Evolutionary conservation across 2,329 filamentous ascomycete genomes (phyloP).

Genomic region (Chalaropsis thielavioides): DNA sequence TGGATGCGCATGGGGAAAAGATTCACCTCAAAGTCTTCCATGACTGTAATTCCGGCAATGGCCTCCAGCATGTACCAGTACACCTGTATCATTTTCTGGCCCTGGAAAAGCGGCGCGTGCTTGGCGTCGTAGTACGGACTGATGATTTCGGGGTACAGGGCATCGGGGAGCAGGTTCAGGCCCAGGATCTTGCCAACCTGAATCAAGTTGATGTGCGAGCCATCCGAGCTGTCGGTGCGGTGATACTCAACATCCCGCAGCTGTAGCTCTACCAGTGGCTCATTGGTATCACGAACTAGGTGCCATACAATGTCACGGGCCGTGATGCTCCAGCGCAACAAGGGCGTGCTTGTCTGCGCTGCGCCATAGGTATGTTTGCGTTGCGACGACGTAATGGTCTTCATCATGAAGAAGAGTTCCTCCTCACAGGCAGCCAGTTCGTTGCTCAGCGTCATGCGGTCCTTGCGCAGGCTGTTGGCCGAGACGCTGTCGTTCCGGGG

Average conservation of each 20-base stretch:
- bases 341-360: slow-evolving; percentile 47
- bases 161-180: slow-evolving; percentile 76
- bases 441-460: slow-evolving; percentile 73
- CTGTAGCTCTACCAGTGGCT: slow-evolving; percentile 85
- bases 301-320: slow-evolving; percentile 96
- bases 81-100: slow-evolving; percentile 71
- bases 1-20: slow-evolving; percentile 89
- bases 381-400: slow-evolving; percentile 94
- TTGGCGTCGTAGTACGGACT: slow-evolving; percentile 67
- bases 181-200: slow-evolving; percentile 80
- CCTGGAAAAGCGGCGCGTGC: slow-evolving; percentile 35
- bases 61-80: slow-evolving; percentile 98
- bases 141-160: slow-evolving; percentile 92
- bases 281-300: slow-evolving; percentile 70
- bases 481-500: slow-evolving; percentile 1
- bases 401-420: slow-evolving; percentile 99
- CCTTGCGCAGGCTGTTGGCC: slow-evolving; percentile 48
- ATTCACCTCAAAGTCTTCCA: slow-evolving; percentile 93
- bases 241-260: slow-evolving; percentile 84
- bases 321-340: slow-evolving; percentile 86
- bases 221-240: slow-evolving; percentile 90
- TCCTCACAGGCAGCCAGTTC: slow-evolving; percentile 85
- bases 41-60: slow-evolving; percentile 90
- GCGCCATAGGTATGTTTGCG: slow-evolving; percentile 50
- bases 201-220: slow-evolving; percentile 85